Base-by-base conservation (phyloP, 164 flowering plant species). In the Hamamelis virginiana region DNA sequence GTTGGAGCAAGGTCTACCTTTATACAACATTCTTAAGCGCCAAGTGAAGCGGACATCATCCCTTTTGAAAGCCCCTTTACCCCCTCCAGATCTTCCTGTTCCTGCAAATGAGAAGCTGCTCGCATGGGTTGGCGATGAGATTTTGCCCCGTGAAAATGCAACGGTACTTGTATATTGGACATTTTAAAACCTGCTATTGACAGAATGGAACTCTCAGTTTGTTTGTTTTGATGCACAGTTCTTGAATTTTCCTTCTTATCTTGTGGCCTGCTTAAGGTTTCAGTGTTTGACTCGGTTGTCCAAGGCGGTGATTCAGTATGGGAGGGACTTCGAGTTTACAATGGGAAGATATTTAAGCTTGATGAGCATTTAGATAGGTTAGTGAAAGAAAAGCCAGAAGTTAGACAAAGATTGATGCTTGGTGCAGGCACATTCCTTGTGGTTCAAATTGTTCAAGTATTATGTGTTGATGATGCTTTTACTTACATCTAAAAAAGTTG, bases 221-320 rank as follows among this genome's bases (percentile, higher is more conserved):
- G 5, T 48, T 14, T 21, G 8, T 14, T 58, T 47, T 64, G 26
- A 10, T 61, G 55, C 25, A 52, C 27, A 28, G 62, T 16, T 51
- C 44, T 58, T 12, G 23, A 25, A 38, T 25, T 66, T 48, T 56
- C 22, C 5, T 47, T 65, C 50, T 26, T 70, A 15, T 19, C 27
- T 66, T 28, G 62, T 65, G 47, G 50, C 51, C 50, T 59, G 51
- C 69, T 59, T 53, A 68, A 95, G 99, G 97, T 95, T 81, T 95
- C 98, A 61, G 98, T 89, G 19, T 83, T 91, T 69, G 98, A 95
- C 75, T 95, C 99, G 1, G 84, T 92, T 73, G 99, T 95, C 76
- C 99, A 95, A 95, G 99, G 99, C 56, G 99, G 99, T 70, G 99
- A 95, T 78, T 90, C 87, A 50, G 99, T 89, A 38, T 90, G 98